Evolutionary conservation across 148 eudicot species (phyloP).

Genomic region (Rhododendron vialii): DNA sequence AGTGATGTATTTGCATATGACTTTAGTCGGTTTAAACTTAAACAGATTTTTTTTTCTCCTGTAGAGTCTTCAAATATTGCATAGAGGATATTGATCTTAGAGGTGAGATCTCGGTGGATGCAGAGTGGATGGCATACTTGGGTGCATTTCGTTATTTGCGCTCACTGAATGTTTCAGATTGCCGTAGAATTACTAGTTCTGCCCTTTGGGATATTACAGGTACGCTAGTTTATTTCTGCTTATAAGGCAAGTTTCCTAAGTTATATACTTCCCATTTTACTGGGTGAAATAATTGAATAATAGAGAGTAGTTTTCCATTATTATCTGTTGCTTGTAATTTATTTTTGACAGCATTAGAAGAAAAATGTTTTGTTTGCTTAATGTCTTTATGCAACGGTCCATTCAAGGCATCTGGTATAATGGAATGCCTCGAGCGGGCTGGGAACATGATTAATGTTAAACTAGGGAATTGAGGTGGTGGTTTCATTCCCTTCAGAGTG

Average conservation of each 20-base stretch:
- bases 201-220: slow-evolving; percentile 84
- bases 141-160: slow-evolving; percentile 65
- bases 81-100: slow-evolving; percentile 70
- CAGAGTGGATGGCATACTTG: slow-evolving; percentile 89
- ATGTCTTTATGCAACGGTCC: neutral
- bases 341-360: neutral
- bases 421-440: neutral
- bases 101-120: slow-evolving; percentile 77
- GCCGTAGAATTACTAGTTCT: slow-evolving; percentile 59
- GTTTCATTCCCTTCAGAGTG: neutral
- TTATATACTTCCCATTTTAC: neutral
- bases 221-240: slow-evolving; percentile 10
- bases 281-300: neutral
- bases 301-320: neutral
- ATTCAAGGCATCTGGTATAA: neutral
- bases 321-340: neutral
- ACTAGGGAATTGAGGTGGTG: neutral
- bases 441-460: neutral
- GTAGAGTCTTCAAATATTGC: slow-evolving; percentile 61
- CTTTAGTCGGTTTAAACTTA: neutral
- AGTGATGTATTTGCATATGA: neutral
- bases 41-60: neutral
- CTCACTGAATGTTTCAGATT: slow-evolving; percentile 63
- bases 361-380: neutral
- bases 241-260: neutral